These are phyloP conservation scores for Podospora bellae-mahoneyi DNA, from an alignment of 495 filamentous ascomycete species.

Conservation along the genomic window DNA sequence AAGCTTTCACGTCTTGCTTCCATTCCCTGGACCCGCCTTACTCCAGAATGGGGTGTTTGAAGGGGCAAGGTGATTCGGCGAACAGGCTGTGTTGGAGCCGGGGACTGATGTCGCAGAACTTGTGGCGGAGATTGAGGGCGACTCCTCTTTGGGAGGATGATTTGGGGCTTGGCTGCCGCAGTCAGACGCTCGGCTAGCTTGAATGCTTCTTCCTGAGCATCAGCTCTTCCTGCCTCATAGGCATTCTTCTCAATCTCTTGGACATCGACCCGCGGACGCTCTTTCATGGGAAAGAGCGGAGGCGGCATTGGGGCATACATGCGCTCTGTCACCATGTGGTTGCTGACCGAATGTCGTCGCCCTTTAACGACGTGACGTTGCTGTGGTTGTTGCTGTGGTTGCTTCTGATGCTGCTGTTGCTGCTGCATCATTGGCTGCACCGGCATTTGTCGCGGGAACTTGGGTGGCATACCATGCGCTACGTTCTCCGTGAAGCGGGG, in stretches of 20 bases:
- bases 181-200: background rate
- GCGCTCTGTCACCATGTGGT: background rate
- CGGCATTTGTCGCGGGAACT: background rate
- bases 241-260: background rate
- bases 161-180: background rate
- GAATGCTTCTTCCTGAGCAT: background rate
- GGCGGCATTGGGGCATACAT: background rate
- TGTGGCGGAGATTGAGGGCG: background rate
- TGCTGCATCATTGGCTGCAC: too few relatives aligned
- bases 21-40: background rate
- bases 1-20: background rate
- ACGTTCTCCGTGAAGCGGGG: background rate
- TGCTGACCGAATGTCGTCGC: background rate
- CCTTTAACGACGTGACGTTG: background rate
- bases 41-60: background rate
- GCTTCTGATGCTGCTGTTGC: background rate
- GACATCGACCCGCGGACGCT: background rate
- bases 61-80: background rate
- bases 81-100: background rate
- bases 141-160: background rate
- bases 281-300: background rate
- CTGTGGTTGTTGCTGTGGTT: background rate
- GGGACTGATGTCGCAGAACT: background rate
- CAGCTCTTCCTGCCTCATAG: background rate
- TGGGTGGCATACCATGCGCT: background rate